phyloP scores from a whole-genome alignment of 495 filamentous ascomycete genomes.

The Aspergillus heteromorphus region DNA sequence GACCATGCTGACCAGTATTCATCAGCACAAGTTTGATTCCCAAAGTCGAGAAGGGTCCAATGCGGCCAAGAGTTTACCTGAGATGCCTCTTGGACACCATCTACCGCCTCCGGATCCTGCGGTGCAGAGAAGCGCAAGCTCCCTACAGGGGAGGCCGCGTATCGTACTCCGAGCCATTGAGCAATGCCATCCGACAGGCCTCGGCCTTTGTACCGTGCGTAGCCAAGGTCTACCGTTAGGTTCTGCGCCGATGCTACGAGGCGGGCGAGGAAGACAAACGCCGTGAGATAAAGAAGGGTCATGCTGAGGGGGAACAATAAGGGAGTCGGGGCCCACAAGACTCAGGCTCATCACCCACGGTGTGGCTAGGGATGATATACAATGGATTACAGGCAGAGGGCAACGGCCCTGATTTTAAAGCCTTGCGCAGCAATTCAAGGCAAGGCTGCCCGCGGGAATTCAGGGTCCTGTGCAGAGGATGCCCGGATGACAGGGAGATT shows the following conservation, averaged over 20 bases:
- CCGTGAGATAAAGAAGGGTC: slow-evolving; percentile 5
- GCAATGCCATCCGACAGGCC: slow-evolving; percentile 41
- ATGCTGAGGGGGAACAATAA: background rate
- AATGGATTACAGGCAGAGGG: too few species aligned
- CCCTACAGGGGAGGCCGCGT: slow-evolving; percentile 54
- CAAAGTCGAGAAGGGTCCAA: background rate
- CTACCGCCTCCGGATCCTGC: slow-evolving; percentile 41
- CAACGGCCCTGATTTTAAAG: too few species aligned
- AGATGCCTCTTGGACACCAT: slow-evolving; percentile 39
- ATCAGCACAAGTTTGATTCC: background rate
- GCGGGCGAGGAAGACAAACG: slow-evolving; percentile 15
- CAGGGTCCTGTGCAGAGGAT: too few species aligned
- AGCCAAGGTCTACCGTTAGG: slow-evolving; percentile 37
- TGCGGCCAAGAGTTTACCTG: slow-evolving; percentile 20
- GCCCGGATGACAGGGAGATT: too few species aligned
- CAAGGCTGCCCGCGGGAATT: too few species aligned
- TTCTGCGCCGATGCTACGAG: slow-evolving; percentile 16
- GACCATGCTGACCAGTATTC: slow-evolving; percentile 33
- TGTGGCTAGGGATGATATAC: too few species aligned
- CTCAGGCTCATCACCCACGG: background rate
- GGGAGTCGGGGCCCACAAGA: background rate
- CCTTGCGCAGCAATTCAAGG: too few species aligned
- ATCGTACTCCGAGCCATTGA: slow-evolving; percentile 64
- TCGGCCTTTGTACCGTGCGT: slow-evolving; percentile 36
- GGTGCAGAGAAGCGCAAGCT: slow-evolving; percentile 56